A percentile compares a stretch with the other conserved stretches of the same genome.
Conservation (phyloP, 805 yeast genomes). For the Saturnispora silvae region DNA sequence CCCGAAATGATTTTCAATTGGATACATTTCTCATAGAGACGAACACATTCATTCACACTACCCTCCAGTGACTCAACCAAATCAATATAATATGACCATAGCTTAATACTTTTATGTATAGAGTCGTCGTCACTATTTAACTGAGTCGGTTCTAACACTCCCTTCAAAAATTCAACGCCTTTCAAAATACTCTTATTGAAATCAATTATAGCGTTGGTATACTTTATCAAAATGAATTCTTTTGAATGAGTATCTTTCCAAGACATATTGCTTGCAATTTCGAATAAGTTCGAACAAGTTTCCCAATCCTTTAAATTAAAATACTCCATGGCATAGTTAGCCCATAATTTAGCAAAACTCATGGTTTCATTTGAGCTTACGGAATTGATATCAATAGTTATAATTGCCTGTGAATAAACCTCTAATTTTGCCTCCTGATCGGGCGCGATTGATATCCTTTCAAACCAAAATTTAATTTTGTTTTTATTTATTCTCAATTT, state of each 20-base stretch:
- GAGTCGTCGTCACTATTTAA: too few relatives aligned
- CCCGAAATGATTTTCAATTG: constrained; percentile 61
- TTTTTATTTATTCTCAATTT: constrained; percentile 51
- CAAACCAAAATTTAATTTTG: constrained; percentile 59
- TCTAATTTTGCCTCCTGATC: constrained; percentile 33
- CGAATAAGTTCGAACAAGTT: constrained; percentile 52
- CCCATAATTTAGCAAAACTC: constrained; percentile 53
- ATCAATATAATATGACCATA: constrained; percentile 72
- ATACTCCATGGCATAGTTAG: constrained; percentile 55
- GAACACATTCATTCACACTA: constrained; percentile 26
- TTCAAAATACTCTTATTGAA: constrained; percentile 14
- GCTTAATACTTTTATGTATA: constrained; percentile 45
- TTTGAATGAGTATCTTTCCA: constrained; percentile 52
- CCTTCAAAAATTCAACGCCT: constrained; percentile 4
- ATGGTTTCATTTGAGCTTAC: constrained; percentile 28
- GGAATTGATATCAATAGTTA: constrained; percentile 49
- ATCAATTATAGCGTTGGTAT: constrained; percentile 60
- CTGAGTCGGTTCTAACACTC: constrained; percentile 12
- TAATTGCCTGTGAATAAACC: constrained; percentile 56
- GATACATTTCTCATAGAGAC: constrained; percentile 43
- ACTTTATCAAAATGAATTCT: constrained; percentile 57
- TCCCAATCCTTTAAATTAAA: constrained; percentile 41
- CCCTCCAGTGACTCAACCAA: constrained; percentile 48
- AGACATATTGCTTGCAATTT: constrained; percentile 62
- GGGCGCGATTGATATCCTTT: constrained; percentile 39